Evolutionary conservation across 78 protist species (phyloP), one percentile per base, ranked within the genome.

Genomic region (Trichosphaerium sp.): DNA sequence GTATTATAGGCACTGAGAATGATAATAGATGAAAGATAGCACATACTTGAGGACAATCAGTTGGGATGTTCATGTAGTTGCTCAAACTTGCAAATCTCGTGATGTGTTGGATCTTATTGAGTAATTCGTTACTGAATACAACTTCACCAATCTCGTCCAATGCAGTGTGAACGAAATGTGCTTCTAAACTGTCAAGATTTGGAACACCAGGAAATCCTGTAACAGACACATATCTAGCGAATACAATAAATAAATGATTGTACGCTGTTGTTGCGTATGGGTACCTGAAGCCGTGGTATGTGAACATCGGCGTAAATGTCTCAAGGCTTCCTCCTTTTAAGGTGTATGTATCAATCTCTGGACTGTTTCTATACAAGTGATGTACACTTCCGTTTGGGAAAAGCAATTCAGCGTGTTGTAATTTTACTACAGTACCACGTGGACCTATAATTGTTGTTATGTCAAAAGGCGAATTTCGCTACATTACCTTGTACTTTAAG

Each of bases 1-100:
- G n/a, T n/a, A n/a, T n/a, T n/a, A n/a, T n/a, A n/a, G n/a, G n/a
- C n/a, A n/a, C n/a, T n/a, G n/a, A n/a, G n/a, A n/a, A n/a, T n/a
- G n/a, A n/a, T n/a, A n/a, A n/a, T n/a, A n/a, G n/a, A n/a, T n/a
- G n/a, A n/a, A n/a, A n/a, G n/a, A n/a, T n/a, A n/a, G n/a, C n/a
- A n/a, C n/a, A n/a, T n/a, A n/a, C n/a, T 57, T 57, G 62, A 21
- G 62, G 62, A 21, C 62, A 57, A 21, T 57, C 62, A 21, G 62
- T 57, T 21, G 62, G 62, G 28, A 57, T 57, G 21, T 57, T 21
- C 21, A 21, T 21, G 21, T 23, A 57, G 21, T 57, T 57, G 62
- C 58, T 26, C 21, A 57, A n/a, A 21, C 58, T 21, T 21, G 62
- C 21, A 57, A 23, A 26, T 21, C 62, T 21, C 21, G 28, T 57